These are phyloP conservation scores for Syzygium grande DNA, from an alignment of 345 rosid genomes.

Conservation along the genomic window DNA sequence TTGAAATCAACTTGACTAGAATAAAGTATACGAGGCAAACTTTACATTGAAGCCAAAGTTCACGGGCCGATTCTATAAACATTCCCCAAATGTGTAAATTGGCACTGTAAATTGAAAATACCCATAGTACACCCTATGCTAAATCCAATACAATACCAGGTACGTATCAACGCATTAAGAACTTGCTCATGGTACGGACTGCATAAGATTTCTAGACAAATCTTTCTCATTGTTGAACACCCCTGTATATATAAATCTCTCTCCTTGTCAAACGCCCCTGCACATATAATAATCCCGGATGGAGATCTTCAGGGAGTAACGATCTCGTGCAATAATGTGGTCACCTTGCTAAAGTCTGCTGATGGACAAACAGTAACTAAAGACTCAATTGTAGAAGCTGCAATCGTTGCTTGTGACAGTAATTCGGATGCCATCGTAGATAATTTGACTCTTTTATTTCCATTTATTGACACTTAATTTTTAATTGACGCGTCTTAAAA, in stretches of 20 bases:
- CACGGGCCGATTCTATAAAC: not conserved
- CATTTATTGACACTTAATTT: not conserved
- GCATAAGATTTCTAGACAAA: conserved; percentile 30
- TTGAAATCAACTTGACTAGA: fast-evolving
- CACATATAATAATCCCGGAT: conserved; percentile 5
- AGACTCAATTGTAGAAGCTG: conserved; percentile 72
- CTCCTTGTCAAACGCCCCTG: conserved; percentile 17
- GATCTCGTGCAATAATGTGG: conserved; percentile 63
- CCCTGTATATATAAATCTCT: conserved; percentile 63
- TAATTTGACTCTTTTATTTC: conserved; percentile 38
- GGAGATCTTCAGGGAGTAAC: conserved; percentile 63
- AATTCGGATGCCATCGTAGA: conserved; percentile 19
- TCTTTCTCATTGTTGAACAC: conserved; percentile 89
- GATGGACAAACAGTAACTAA: conserved; percentile 64
- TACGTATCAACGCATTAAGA: no score
- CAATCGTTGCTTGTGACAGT: conserved; percentile 51
- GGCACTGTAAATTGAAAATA: no score
- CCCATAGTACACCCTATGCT: no score
- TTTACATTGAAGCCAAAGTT: not conserved
- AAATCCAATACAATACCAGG: no score
- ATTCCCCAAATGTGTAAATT: not conserved
- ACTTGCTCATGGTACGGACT: no score
- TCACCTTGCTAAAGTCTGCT: conserved; percentile 49
- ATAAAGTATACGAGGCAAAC: not conserved
- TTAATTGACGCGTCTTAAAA: no score